A percentile compares a stretch with the other conserved stretches of the same genome.
Conservation (phyloP, 306 rosid species). For the Mucuna pruriens region DNA sequence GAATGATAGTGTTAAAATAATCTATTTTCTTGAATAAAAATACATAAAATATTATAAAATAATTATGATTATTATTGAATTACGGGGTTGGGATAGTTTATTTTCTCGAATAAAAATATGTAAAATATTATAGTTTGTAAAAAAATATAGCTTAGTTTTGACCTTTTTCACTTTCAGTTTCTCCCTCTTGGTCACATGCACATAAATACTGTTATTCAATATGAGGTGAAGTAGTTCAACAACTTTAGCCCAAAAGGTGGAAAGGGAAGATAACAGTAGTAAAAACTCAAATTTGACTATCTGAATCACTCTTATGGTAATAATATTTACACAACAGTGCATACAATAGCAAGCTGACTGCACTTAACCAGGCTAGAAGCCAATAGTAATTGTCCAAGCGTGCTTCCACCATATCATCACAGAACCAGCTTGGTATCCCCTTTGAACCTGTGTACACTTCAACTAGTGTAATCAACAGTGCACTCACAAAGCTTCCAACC, state of each 20-base stretch:
- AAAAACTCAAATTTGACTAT: constrained; percentile 44
- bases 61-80: no score
- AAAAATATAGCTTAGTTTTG: background rate
- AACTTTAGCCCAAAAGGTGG: constrained; percentile 1
- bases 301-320: constrained; percentile 49
- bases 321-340: constrained; percentile 61
- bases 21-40: no score
- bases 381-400: constrained; percentile 79
- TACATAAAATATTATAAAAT: no score
- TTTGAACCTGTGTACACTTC: constrained; percentile 57
- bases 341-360: constrained; percentile 62
- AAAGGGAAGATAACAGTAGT: background rate
- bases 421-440: constrained; percentile 77
- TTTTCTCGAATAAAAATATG: no score
- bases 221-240: constrained; percentile 24
- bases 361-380: constrained; percentile 67
- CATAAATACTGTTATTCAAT: constrained; percentile 18
- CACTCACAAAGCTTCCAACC: constrained; percentile 92
- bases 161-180: background rate
- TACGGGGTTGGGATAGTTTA: no score
- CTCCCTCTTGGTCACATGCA: no score
- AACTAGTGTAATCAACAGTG: constrained; percentile 66
- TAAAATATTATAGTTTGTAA: background rate
- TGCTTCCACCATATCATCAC: constrained; percentile 83
- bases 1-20: no score